Evolutionary conservation across 768 basidiomycete species (phyloP), one percentile per base, ranked within the genome.

Genomic region (Tricholoma saponaceum): DNA sequence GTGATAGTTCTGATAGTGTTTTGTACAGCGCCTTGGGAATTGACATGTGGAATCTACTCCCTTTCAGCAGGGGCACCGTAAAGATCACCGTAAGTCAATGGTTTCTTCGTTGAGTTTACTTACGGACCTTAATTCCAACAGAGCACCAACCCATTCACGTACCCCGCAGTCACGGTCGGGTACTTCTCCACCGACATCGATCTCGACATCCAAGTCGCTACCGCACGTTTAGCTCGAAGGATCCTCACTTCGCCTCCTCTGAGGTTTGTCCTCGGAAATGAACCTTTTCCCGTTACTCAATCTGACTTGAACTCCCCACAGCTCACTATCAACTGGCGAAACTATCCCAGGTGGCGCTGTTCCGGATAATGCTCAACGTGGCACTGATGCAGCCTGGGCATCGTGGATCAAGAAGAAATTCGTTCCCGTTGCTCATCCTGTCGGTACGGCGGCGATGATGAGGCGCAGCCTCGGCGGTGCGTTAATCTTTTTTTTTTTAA

Each of bases 41-140:
- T 51, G 70, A 74, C 56, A 73, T 77, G 68, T 84, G 83, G 82
- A 75, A 75, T 54, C 72, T 84, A 16, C 72, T 84, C 4, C 82
- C 82, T 1, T 83, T 83, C 69, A 78, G 78, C 66, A 69, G 82
- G 23, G 83, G 83, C 6, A 74, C 63, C n/a, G 77, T 83, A 23
- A 70, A 69, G 51, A 78, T 83, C 61, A 76, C 68, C 7, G 80
- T 81, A 32, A 32, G 9, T 8, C 30, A n/a, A 9, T 6, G 9
- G 22, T 26, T 43, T 30, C 35, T 12, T 4, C 12, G 18, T 26
- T n/a, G 23, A 18, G 41, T 30, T 1, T 26, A 32, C 6, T 14
- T 25, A 10, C 3, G 20, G 3, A 23, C 1, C 4, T 26, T 2
- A 0, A 37, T 30, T 14, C 13, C 51, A 4, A 13, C 43, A 83